Percentiles rank a stretch among this genome's conserved stretches.
These are phyloP conservation scores for Mycena amicta DNA, from an alignment of 768 basidiomycete genomes.

Conservation along the genomic window DNA sequence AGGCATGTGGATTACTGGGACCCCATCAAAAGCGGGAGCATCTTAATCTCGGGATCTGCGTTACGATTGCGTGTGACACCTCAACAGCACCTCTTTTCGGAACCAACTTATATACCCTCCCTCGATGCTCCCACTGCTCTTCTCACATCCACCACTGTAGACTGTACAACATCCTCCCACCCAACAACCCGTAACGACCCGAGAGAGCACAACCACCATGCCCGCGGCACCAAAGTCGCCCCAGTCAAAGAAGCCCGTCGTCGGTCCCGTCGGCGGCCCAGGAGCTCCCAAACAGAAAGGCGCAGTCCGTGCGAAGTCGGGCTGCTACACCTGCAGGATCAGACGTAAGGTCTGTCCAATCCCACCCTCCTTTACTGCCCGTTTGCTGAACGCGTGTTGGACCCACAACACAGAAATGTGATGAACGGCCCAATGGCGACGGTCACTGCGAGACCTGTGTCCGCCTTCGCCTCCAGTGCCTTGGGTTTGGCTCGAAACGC, in stretches of 20 bases:
- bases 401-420: constrained; percentile 67
- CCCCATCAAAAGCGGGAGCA: not conserved
- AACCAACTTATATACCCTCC: constrained; percentile 16
- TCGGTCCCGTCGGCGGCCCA: constrained; percentile 7
- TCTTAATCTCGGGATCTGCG: not conserved
- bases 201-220: constrained; percentile 25
- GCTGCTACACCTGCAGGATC: constrained; percentile 88
- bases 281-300: constrained; percentile 77
- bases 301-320: constrained; percentile 82
- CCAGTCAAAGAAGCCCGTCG: constrained; percentile 37
- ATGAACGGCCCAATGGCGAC: constrained; percentile 64
- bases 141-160: not conserved
- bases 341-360: constrained; percentile 69
- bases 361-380: constrained; percentile 6
- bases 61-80: not conserved
- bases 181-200: constrained; percentile 18
- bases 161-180: not conserved
- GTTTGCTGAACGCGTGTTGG: constrained; percentile 23
- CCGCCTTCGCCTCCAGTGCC: constrained; percentile 80
- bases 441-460: constrained; percentile 76
- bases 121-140: not conserved
- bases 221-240: constrained; percentile 47
- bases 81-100: not conserved
- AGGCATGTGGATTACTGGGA: not conserved
- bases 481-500: constrained; percentile 84